phyloP scores from a whole-genome alignment of 2,329 filamentous ascomycete species.

The Hymenotorrendiella dingleyae region DNA sequence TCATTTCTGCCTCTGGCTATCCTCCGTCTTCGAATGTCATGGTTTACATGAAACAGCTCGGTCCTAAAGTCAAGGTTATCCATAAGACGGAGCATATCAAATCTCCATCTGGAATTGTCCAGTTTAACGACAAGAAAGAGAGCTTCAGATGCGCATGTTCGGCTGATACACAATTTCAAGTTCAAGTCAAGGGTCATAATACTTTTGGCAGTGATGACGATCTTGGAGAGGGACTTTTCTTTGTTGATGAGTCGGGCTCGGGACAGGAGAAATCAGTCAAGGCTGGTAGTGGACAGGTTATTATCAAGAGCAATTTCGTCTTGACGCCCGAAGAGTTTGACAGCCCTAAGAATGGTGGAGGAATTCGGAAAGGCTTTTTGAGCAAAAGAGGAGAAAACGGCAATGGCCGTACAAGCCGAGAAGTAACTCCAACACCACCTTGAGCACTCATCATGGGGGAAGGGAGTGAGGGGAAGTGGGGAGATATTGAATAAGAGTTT shows the following conservation, averaged over 20 bases:
- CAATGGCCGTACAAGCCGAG: constrained; percentile 33
- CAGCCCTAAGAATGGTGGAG: constrained; percentile 40
- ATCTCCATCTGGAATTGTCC: constrained; percentile 56
- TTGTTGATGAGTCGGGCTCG: constrained; percentile 73
- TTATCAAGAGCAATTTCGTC: constrained; percentile 68
- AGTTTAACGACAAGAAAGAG: constrained; percentile 60
- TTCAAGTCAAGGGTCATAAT: constrained; percentile 79
- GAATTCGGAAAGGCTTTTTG: constrained; percentile 48
- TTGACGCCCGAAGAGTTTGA: constrained; percentile 36
- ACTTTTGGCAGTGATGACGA: constrained; percentile 78
- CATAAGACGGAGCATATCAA: constrained; percentile 93
- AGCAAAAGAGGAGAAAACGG: constrained; percentile 44
- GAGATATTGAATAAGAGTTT: background rate
- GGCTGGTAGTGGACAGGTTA: constrained; percentile 67
- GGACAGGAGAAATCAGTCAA: constrained; percentile 66
- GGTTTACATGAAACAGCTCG: constrained; percentile 62
- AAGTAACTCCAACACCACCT: constrained; percentile 35
- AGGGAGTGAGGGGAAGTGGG: background rate
- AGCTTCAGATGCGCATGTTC: constrained; percentile 72
- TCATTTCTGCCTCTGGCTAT: constrained; percentile 74
- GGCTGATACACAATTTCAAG: constrained; percentile 78
- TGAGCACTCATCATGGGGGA: background rate
- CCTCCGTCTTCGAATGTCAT: constrained; percentile 74
- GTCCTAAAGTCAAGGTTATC: constrained; percentile 67
- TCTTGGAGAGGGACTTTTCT: constrained; percentile 82